Conservation (phyloP, 306 rosid genomes). For the Carpinus viminea region DNA sequence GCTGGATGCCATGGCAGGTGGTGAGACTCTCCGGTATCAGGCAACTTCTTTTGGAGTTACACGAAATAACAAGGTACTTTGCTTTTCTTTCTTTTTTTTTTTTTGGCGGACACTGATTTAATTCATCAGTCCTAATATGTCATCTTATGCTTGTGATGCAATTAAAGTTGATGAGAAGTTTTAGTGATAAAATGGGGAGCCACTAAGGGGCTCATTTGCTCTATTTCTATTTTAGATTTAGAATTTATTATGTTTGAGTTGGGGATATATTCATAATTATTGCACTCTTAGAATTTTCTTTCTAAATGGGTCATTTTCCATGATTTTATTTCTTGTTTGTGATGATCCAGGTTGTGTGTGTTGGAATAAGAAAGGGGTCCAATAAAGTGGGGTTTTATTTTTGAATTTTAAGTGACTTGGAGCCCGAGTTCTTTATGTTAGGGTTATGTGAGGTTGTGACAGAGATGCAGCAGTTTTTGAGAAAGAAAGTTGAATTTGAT, state of each 20-base stretch:
- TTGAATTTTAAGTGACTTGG: not conserved
- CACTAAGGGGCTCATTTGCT: not conserved
- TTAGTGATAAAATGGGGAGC: not conserved
- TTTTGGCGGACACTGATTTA: not conserved
- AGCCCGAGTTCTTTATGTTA: not conserved
- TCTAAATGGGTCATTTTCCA: too few species aligned
- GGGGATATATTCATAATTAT: too few species aligned
- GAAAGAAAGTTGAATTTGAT: not conserved
- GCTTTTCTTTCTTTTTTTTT: not conserved
- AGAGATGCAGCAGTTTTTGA: not conserved
- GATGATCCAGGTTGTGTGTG: too few species aligned
- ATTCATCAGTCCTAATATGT: not conserved
- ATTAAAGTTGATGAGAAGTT: not conserved
- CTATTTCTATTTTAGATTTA: too few species aligned
- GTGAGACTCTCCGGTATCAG: conserved; percentile 94
- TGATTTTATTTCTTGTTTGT: too few species aligned
- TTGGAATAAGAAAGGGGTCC: not conserved
- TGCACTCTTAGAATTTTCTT: too few species aligned
- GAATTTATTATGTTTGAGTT: too few species aligned
- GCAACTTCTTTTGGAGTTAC: conserved; percentile 93
- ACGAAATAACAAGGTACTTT: conserved; percentile 85
- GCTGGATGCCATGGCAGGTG: conserved; percentile 97
- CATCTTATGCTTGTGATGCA: not conserved
- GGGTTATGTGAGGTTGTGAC: not conserved
- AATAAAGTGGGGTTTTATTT: not conserved